Percentiles rank a stretch among this genome's conserved stretches.
These are phyloP conservation scores for Penicillium concentricum DNA, from an alignment of 2,329 filamentous ascomycete genomes.

Conservation along the genomic window DNA sequence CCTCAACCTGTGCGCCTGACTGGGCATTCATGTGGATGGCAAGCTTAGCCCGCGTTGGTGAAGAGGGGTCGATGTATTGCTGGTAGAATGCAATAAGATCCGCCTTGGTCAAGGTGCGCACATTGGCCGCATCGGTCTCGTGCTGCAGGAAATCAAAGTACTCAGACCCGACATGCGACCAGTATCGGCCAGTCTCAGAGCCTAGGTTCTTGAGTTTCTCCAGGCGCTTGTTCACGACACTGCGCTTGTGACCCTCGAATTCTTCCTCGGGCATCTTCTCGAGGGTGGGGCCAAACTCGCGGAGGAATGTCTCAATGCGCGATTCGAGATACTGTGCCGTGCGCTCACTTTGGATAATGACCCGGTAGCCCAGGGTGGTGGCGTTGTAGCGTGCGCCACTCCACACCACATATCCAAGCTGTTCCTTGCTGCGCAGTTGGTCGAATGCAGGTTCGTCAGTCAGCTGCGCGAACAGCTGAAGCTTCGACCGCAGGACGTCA, in stretches of 20 bases:
- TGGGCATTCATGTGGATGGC: conserved; percentile 82
- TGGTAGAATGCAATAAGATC: conserved; percentile 80
- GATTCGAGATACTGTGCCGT: conserved; percentile 79
- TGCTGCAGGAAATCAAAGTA: conserved; percentile 87
- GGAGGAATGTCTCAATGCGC: conserved; percentile 82
- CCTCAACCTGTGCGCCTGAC: conserved; percentile 47
- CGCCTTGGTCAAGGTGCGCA: conserved; percentile 72
- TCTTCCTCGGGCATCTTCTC: conserved; percentile 75
- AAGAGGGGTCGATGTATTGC: conserved; percentile 71
- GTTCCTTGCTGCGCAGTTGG: conserved; percentile 92
- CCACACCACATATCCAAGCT: conserved; percentile 95
- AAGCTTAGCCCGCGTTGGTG: conserved; percentile 73
- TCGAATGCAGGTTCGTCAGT: conserved; percentile 92
- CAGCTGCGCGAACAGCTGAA: conserved; percentile 82
- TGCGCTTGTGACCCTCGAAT: conserved; percentile 89
- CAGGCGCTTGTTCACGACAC: conserved; percentile 78
- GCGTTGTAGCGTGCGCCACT: conserved; percentile 69
- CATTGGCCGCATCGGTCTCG: conserved; percentile 71
- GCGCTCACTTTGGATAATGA: conserved; percentile 91
- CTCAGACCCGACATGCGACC: conserved; percentile 80
- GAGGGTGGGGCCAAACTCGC: conserved; percentile 63
- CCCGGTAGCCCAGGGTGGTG: conserved; percentile 81
- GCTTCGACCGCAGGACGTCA: conserved; percentile 68
- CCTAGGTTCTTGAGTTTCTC: conserved; percentile 92
- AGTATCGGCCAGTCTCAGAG: conserved; percentile 79